These are phyloP conservation scores for Lophium mytilinum DNA, from an alignment of 495 filamentous ascomycete species.

Conservation along the genomic window DNA sequence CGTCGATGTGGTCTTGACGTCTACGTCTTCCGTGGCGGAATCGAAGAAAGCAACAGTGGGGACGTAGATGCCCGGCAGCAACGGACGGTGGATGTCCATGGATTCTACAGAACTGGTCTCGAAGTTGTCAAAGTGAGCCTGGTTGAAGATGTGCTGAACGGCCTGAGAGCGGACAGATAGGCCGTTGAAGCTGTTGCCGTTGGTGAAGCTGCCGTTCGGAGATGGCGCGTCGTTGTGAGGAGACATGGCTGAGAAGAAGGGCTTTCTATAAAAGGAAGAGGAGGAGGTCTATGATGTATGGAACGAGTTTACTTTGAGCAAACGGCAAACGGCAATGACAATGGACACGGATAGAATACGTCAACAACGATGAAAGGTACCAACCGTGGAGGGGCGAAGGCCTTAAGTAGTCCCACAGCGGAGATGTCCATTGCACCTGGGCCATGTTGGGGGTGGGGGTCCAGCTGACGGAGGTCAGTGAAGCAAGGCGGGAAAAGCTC, in stretches of 20 bases:
- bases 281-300: neutral
- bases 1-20: slow-evolving; percentile 57
- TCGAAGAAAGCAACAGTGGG: slow-evolving; percentile 35
- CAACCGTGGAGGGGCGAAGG: slow-evolving; percentile 11
- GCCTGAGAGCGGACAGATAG: slow-evolving; percentile 12
- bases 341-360: slow-evolving; percentile 14
- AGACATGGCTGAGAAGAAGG: slow-evolving; percentile 12
- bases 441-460: slow-evolving; percentile 22
- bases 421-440: slow-evolving; percentile 11
- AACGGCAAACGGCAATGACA: slow-evolving; percentile 6
- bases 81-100: slow-evolving; percentile 21
- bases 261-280: slow-evolving; percentile 5
- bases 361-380: slow-evolving; percentile 12
- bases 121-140: slow-evolving; percentile 23
- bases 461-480: slow-evolving; percentile 22
- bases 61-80: slow-evolving; percentile 33
- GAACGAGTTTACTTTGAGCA: neutral
- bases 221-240: slow-evolving; percentile 24
- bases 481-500: slow-evolving; percentile 17
- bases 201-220: slow-evolving; percentile 16
- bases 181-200: slow-evolving; percentile 8
- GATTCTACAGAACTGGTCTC: slow-evolving; percentile 29
- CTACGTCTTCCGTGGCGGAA: slow-evolving; percentile 43
- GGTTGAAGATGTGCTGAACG: slow-evolving; percentile 21
- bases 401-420: slow-evolving; percentile 22